Percentiles rank a stretch among this genome's conserved stretches.
These are phyloP conservation scores for Wickerhamiella cacticola DNA, from an alignment of 805 yeast species.

Conservation along the genomic window DNA sequence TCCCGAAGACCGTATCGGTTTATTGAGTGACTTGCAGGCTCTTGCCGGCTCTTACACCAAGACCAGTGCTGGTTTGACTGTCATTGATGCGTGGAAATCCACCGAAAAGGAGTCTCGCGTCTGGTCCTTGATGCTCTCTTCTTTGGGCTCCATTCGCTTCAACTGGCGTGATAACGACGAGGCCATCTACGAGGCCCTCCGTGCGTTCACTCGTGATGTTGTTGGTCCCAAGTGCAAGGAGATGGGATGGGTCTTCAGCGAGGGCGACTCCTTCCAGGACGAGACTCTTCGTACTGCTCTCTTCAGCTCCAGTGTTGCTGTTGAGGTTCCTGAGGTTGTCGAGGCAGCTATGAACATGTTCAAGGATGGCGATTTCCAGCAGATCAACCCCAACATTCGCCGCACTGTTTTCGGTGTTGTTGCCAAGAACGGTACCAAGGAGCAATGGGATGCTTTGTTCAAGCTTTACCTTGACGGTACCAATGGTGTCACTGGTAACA, in stretches of 20 bases:
- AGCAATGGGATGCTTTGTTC: conserved; percentile 51
- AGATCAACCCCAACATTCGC: conserved; percentile 62
- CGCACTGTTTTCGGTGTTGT: conserved; percentile 52
- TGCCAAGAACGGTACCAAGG: conserved; percentile 50
- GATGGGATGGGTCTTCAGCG: conserved; percentile 55
- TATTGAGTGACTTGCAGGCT: conserved; percentile 48
- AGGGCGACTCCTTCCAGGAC: conserved; percentile 41
- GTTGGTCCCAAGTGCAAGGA: conserved; percentile 41
- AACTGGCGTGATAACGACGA: conserved; percentile 42
- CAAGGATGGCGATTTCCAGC: conserved; percentile 44
- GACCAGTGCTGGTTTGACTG: conserved; percentile 38
- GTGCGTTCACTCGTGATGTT: conserved; percentile 40
- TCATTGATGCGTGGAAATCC: conserved; percentile 40
- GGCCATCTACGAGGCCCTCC: conserved; percentile 32
- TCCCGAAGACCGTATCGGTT: conserved; percentile 53
- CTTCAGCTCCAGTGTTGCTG: conserved; percentile 28
- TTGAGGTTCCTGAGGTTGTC: conserved; percentile 28
- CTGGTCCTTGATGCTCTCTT: conserved; percentile 39
- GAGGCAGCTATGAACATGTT: conserved; percentile 34
- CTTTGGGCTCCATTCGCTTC: conserved; percentile 33
- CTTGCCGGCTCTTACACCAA: conserved; percentile 42
- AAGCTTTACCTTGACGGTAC: conserved; percentile 49
- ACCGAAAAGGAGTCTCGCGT: conserved; percentile 42
- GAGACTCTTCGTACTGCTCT: conserved; percentile 58
- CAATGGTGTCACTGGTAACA: conserved; percentile 52